Conservation (phyloP, 768 basidiomycete genomes). For the Gloeophyllum trabeum region DNA sequence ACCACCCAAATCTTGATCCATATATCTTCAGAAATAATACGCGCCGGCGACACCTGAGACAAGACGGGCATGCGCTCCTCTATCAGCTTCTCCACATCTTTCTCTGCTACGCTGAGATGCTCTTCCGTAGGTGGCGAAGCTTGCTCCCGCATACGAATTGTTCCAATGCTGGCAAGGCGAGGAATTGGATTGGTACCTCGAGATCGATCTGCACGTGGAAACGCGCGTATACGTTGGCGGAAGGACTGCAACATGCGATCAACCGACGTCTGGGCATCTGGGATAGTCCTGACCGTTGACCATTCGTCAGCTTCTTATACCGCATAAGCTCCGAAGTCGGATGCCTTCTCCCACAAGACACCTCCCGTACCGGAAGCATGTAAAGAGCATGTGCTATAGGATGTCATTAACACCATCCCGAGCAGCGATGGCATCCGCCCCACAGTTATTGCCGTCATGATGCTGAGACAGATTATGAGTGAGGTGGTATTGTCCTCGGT, state of each 20-base stretch:
- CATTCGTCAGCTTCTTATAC: slow-evolving; percentile 95
- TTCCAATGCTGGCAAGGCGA: slow-evolving; percentile 96
- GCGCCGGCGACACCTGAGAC: too few relatives aligned
- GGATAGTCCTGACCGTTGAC: slow-evolving; percentile 94
- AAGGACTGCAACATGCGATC: slow-evolving; percentile 98
- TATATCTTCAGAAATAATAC: too few relatives aligned
- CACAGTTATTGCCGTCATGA: slow-evolving; percentile 96
- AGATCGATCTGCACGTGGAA: slow-evolving; percentile 99
- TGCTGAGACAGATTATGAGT: slow-evolving; percentile 79
- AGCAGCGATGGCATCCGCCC: slow-evolving; percentile 97
- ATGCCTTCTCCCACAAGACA: slow-evolving; percentile 98
- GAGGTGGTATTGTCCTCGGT: slow-evolving; percentile 96
- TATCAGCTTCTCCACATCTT: too few relatives aligned
- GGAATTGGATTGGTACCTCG: slow-evolving; percentile 97
- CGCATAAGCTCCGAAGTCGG: slow-evolving; percentile 95
- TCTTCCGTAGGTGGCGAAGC: too few relatives aligned
- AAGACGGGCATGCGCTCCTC: too few relatives aligned
- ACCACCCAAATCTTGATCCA: too few relatives aligned
- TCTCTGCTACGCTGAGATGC: too few relatives aligned
- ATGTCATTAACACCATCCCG: slow-evolving; percentile 95
- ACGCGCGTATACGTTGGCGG: slow-evolving; percentile 99
- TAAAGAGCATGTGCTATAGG: slow-evolving; percentile 93
- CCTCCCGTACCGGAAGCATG: slow-evolving; percentile 98
- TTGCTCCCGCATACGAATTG: too few relatives aligned
- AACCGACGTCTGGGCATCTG: slow-evolving; percentile 99